phyloP scores from a whole-genome alignment of 495 filamentous ascomycete species.

The Lentithecium fluviatile region DNA sequence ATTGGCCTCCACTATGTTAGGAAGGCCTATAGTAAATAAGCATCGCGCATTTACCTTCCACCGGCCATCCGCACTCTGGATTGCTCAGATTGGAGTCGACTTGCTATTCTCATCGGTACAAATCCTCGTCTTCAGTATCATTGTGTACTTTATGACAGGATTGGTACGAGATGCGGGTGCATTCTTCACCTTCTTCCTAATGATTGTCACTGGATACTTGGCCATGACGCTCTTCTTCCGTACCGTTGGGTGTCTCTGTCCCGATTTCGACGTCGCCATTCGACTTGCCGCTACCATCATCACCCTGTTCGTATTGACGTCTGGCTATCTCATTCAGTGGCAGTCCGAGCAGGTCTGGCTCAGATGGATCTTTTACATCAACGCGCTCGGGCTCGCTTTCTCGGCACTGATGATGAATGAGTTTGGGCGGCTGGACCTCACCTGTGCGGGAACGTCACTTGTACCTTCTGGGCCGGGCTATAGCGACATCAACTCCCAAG shows the following conservation, averaged over 20 bases:
- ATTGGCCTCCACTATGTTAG: constrained; percentile 68
- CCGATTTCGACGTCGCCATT: constrained; percentile 82
- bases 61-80: constrained; percentile 73
- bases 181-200: constrained; percentile 75
- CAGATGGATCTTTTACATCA: constrained; percentile 80
- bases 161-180: constrained; percentile 64
- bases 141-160: constrained; percentile 79
- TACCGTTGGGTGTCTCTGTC: constrained; percentile 72
- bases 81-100: constrained; percentile 78
- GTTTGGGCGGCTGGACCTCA: constrained; percentile 62
- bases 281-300: constrained; percentile 69
- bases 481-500: constrained; percentile 64
- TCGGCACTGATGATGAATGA: constrained; percentile 80
- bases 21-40: constrained; percentile 72
- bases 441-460: constrained; percentile 61
- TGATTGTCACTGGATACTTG: constrained; percentile 69
- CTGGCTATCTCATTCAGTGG: constrained; percentile 78
- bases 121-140: constrained; percentile 69
- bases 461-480: constrained; percentile 66
- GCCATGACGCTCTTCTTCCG: constrained; percentile 80
- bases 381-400: constrained; percentile 73
- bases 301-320: constrained; percentile 74
- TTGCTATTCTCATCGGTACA: constrained; percentile 64
- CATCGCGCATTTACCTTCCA: constrained; percentile 79
- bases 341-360: constrained; percentile 69